A percentile compares a stretch with the other conserved stretches of the same genome.
Conservation (phyloP, 2,329 filamentous ascomycete genomes). For the Claviceps pazoutovae region DNA sequence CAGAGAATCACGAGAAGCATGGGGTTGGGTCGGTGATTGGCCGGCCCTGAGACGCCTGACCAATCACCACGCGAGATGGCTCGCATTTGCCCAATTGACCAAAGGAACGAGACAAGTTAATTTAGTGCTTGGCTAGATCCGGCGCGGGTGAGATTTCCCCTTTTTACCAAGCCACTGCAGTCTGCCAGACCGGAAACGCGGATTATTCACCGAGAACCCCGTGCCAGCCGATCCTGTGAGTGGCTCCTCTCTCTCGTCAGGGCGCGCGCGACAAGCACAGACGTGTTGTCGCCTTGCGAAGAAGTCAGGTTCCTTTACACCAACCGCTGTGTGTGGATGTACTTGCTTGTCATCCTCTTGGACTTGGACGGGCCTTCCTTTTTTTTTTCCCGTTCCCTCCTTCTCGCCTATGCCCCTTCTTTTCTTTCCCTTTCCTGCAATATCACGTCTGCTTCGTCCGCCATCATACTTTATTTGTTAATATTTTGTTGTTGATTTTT, state of each 20-base stretch:
- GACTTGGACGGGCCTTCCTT: not conserved
- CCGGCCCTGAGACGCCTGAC: not conserved
- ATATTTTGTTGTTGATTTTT: not conserved
- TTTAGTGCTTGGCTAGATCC: not conserved
- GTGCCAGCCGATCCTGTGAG: not conserved
- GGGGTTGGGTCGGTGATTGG: not conserved
- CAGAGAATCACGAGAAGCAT: no score
- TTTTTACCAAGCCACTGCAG: slow-evolving; percentile 12
- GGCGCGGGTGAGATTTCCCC: slow-evolving; percentile 13
- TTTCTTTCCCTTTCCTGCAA: slow-evolving; percentile 10
- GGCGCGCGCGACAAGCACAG: not conserved
- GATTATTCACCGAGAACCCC: slow-evolving; percentile 3
- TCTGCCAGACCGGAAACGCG: slow-evolving; percentile 8
- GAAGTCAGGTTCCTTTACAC: not conserved
- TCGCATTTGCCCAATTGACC: not conserved
- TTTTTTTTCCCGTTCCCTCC: slow-evolving; percentile 5
- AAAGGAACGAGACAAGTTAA: not conserved
- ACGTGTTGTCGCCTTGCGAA: not conserved
- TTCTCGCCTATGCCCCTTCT: slow-evolving; percentile 8
- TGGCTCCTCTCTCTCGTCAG: not conserved
- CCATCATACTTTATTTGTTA: slow-evolving; percentile 7
- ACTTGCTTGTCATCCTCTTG: slow-evolving; percentile 2
- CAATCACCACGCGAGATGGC: not conserved
- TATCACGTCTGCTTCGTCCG: slow-evolving; percentile 9
- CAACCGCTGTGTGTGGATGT: not conserved